Conservation (phyloP, 192 early-diverging fungal species). For the Entomortierella beljakovae region DNA sequence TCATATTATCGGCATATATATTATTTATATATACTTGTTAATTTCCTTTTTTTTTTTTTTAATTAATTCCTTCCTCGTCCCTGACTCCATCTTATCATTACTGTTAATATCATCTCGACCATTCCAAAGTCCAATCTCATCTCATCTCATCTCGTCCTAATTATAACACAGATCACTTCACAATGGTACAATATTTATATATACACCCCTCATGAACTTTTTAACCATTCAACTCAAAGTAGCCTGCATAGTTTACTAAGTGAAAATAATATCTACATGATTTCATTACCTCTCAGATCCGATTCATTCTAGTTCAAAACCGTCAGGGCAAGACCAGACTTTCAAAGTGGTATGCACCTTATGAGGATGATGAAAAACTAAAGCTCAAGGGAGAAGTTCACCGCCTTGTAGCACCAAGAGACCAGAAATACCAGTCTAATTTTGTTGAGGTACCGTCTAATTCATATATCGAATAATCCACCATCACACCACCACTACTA, state of each 20-base stretch:
- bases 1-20: no score
- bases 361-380: conserved; percentile 93
- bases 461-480: no score
- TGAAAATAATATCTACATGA: background rate
- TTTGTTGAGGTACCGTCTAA: conserved; percentile 97
- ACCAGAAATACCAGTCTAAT: conserved; percentile 97
- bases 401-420: conserved; percentile 93
- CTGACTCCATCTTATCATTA: no score
- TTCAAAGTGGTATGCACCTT: conserved; percentile 96
- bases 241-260: background rate
- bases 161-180: background rate
- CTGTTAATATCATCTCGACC: no score
- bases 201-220: background rate
- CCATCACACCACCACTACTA: no score
- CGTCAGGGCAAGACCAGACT: conserved; percentile 98
- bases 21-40: no score
- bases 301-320: conserved; percentile 99
- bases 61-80: no score
- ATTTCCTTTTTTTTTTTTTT: no score
- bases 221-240: background rate
- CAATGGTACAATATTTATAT: background rate
- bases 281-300: conserved; percentile 64
- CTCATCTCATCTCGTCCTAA: no score
- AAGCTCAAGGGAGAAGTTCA: conserved; percentile 97
- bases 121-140: background rate